phyloP scores from a whole-genome alignment of 139 green algal genomes.

The Limnomonas spitsbergensis region DNA sequence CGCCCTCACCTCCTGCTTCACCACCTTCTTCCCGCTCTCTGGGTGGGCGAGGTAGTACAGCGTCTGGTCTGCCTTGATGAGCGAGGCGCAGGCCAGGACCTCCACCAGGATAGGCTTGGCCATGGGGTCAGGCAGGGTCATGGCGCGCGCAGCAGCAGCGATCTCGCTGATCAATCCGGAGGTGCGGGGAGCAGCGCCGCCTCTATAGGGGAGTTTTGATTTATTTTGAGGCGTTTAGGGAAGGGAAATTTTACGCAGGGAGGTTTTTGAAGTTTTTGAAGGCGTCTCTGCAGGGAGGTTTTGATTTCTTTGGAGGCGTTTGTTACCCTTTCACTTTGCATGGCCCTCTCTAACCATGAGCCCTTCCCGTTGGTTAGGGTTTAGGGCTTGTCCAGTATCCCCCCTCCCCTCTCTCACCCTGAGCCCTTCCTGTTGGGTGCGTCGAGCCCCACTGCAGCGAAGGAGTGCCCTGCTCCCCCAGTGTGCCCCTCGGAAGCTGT shows the following conservation, averaged over 20 bases:
- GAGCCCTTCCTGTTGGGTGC: background rate
- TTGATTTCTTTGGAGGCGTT: no score
- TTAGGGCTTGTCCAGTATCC: no score
- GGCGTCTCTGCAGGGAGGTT: no score
- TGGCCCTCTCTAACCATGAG: no score
- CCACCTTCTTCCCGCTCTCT: constrained; percentile 83
- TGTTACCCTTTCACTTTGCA: no score
- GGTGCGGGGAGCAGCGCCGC: background rate
- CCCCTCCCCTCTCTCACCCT: background rate
- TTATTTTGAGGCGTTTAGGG: no score
- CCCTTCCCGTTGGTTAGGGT: no score
- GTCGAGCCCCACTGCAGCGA: background rate
- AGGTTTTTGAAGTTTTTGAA: no score
- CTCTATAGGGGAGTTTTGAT: no score
- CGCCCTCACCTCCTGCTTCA: background rate
- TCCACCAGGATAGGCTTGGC: constrained; percentile 60
- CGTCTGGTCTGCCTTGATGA: constrained; percentile 62
- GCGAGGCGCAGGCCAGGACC: constrained; percentile 37
- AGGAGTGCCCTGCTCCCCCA: background rate
- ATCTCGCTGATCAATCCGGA: constrained; percentile 7
- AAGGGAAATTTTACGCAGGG: no score
- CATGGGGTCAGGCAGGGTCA: constrained; percentile 35
- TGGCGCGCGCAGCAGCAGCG: background rate
- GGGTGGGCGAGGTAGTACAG: constrained; percentile 84
- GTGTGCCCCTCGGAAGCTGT: background rate